These are phyloP conservation scores for Penicillium egyptiacum DNA, from an alignment of 495 filamentous ascomycete genomes.

Conservation along the genomic window DNA sequence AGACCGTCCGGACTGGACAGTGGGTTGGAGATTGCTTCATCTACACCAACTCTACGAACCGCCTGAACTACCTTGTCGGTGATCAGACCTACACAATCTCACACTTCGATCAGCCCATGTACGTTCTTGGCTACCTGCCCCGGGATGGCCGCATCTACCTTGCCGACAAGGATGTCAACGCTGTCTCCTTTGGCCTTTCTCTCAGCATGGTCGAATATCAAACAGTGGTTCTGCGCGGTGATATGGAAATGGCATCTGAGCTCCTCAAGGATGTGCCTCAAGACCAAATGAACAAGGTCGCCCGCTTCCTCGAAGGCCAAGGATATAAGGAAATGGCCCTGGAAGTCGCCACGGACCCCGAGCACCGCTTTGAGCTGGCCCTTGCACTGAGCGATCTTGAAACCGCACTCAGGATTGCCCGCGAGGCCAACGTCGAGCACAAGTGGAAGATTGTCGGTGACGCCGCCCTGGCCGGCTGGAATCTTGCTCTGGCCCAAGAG, in stretches of 20 bases:
- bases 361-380: conserved; percentile 95
- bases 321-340: conserved; percentile 94
- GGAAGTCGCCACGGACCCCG: conserved; percentile 91
- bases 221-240: conserved; percentile 90
- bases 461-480: conserved; percentile 82
- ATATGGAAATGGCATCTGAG: conserved; percentile 88
- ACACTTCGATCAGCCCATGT: conserved; percentile 94
- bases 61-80: conserved; percentile 95
- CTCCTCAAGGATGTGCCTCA: conserved; percentile 77
- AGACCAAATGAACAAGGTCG: conserved; percentile 95
- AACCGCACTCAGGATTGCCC: conserved; percentile 81
- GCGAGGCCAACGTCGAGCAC: conserved; percentile 82
- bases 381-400: conserved; percentile 78
- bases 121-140: conserved; percentile 91
- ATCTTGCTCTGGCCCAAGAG: conserved; percentile 82
- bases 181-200: conserved; percentile 87
- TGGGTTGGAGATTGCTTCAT: conserved; percentile 99
- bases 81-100: conserved; percentile 99
- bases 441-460: conserved; percentile 98
- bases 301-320: conserved; percentile 95
- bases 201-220: conserved; percentile 97
- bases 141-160: conserved; percentile 92
- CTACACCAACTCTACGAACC: conserved; percentile 95
- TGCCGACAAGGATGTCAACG: conserved; percentile 89
- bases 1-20: conserved; percentile 89